These are phyloP conservation scores for Amanita fuliginea DNA, from an alignment of 768 basidiomycete genomes.

Conservation along the genomic window DNA sequence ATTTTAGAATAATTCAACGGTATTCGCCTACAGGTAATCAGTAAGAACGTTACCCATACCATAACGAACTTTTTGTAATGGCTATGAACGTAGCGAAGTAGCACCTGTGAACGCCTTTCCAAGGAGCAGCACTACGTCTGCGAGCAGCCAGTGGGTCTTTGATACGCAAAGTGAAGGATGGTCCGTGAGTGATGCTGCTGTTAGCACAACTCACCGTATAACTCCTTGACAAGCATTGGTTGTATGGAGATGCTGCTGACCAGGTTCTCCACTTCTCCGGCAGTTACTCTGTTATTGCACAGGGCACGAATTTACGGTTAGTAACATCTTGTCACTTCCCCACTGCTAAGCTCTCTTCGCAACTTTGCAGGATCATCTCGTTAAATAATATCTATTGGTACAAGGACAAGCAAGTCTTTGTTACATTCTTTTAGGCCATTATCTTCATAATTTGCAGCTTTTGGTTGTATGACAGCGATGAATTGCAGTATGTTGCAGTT, in stretches of 20 bases:
- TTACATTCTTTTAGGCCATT: background rate
- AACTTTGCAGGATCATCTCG: slow-evolving; percentile 37
- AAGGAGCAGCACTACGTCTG: slow-evolving; percentile 26
- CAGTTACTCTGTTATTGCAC: slow-evolving; percentile 38
- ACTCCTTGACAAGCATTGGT: slow-evolving; percentile 28
- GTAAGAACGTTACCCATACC: slow-evolving; percentile 18
- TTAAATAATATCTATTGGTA: slow-evolving; percentile 56
- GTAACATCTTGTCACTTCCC: background rate
- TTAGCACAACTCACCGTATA: background rate
- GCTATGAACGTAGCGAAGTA: slow-evolving; percentile 29
- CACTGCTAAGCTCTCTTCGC: background rate
- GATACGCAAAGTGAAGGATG: slow-evolving; percentile 39
- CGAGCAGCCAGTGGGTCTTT: slow-evolving; percentile 44
- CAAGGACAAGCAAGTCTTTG: slow-evolving; percentile 34
- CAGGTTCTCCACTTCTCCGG: slow-evolving; percentile 39
- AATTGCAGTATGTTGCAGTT: slow-evolving; percentile 23
- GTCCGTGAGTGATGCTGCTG: slow-evolving; percentile 22
- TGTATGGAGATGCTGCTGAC: slow-evolving; percentile 27
- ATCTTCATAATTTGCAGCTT: slow-evolving; percentile 24
- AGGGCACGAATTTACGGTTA: slow-evolving; percentile 40
- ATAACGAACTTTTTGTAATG: background rate
- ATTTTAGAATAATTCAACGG: background rate
- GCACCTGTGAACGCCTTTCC: slow-evolving; percentile 52
- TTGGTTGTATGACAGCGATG: slow-evolving; percentile 49
- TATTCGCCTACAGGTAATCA: slow-evolving; percentile 31